A percentile compares a stretch with the other conserved stretches of the same genome.
Conservation (phyloP, 805 yeast species). For the Blastobotrys robertii region DNA sequence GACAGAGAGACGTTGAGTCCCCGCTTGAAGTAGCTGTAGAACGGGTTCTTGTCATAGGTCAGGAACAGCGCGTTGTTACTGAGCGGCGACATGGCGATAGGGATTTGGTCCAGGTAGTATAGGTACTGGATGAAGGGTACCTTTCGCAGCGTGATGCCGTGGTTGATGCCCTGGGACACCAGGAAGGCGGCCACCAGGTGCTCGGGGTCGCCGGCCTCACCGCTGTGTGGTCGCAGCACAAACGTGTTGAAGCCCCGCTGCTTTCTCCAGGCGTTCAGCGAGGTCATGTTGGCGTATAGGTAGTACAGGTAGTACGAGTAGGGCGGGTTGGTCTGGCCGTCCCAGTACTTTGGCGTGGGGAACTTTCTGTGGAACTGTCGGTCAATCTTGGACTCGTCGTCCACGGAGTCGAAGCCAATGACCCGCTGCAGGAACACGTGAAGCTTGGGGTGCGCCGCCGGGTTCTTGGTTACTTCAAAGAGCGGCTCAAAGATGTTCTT, state of each 20-base stretch:
- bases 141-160: slow-evolving; percentile 88
- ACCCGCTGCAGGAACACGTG: slow-evolving; percentile 85
- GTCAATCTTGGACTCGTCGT: slow-evolving; percentile 92
- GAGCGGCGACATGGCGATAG: slow-evolving; percentile 96
- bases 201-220: slow-evolving; percentile 99
- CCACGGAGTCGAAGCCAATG: slow-evolving; percentile 96
- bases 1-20: slow-evolving; percentile 92
- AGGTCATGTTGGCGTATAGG: slow-evolving; percentile 74
- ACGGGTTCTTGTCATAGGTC: slow-evolving; percentile 95
- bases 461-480: slow-evolving; percentile 81
- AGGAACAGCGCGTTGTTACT: slow-evolving; percentile 93
- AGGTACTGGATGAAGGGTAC: slow-evolving; percentile 91
- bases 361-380: slow-evolving; percentile 70
- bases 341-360: slow-evolving; percentile 85
- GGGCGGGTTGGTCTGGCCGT: slow-evolving; percentile 77
- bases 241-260: slow-evolving; percentile 74
- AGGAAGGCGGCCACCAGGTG: slow-evolving; percentile 85
- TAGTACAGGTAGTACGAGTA: slow-evolving; percentile 91
- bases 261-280: slow-evolving; percentile 76
- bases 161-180: slow-evolving; percentile 87
- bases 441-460: slow-evolving; percentile 81
- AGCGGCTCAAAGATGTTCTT: slow-evolving; percentile 77
- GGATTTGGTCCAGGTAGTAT: slow-evolving; percentile 88
- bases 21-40: slow-evolving; percentile 78
- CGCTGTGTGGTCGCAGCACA: slow-evolving; percentile 95